Evolutionary conservation across 75 land plant species (phyloP), one percentile per base, ranked within the genome.

Genomic region (Cryptomeria japonica): DNA sequence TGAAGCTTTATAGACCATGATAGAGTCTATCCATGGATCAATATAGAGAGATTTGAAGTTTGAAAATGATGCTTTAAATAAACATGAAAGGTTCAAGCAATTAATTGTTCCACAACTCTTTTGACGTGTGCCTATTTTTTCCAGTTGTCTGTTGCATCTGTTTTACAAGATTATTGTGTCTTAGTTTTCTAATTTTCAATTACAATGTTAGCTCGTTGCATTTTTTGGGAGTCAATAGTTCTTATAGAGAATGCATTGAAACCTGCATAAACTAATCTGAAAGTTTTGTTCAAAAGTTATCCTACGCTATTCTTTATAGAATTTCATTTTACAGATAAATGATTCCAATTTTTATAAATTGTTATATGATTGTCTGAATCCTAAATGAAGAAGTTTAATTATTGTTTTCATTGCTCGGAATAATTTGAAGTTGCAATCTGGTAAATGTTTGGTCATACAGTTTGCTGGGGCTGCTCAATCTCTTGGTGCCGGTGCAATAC

Each of bases 381-480:
- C 32, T 37, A 86, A 16, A 75, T 76, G 58, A 58, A 46, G 5
- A 51, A 32, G 79, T 8, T 88, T 61, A 84, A 2, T 68, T 32
- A 72, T 34, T 49, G 16, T 85, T 19, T 5, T 19, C 11, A 73
- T 58, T 84, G 6, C 10, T 31, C 15, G 22, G 34, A 37, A 77
- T 36, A 18, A 85, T 85, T n/a, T 77, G 38, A 85, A 85, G 51
- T 28, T 78, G 25, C 77, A 14, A 44, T 82, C 83, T 82, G 37
- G 89, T 87, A 32, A 53, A 84, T 84, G 41, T 89, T 76, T 64
- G 42, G 49, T 36, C 53, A 15, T 88, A 32, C 82, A 98, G 99
- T 97, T 98, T 92, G 99, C 99, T 46, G 99, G 99, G 31, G 99
- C 99, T 61, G 99, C 99, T 46, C 99, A 98, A 80, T 98, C 99